A percentile compares a stretch with the other conserved stretches of the same genome.
Conservation (phyloP, 2,329 filamentous ascomycete species). For the Fusarium sp. region DNA sequence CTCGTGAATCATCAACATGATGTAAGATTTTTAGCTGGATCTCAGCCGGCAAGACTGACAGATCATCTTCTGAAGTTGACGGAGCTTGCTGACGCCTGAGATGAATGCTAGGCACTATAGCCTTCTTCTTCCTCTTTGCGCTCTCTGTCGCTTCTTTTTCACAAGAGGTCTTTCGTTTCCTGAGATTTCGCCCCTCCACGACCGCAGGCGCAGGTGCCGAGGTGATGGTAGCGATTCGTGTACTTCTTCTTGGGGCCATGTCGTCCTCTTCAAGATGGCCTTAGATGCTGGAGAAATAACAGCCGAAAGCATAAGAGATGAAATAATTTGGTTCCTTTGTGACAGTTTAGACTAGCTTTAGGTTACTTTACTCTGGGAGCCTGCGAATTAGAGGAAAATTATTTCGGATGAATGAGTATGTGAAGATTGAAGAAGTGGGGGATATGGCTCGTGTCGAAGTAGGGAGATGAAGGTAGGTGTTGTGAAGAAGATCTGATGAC, state of each 20-base stretch:
- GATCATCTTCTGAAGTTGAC: neutral
- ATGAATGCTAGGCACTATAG: neutral
- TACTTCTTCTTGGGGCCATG: neutral
- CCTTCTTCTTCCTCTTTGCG: neutral
- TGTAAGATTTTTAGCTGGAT: neutral
- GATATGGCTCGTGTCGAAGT: neutral
- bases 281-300: too few relatives aligned
- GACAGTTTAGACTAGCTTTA: too few relatives aligned
- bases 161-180: neutral
- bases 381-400: neutral
- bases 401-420: neutral
- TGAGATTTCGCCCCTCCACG: neutral
- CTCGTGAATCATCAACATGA: neutral
- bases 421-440: neutral
- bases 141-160: neutral
- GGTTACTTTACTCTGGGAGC: neutral
- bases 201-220: neutral
- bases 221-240: neutral
- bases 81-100: neutral
- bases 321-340: too few relatives aligned
- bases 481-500: neutral
- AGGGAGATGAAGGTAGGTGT: neutral
- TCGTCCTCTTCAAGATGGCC: neutral
- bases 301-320: too few relatives aligned
- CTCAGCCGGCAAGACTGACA: slow-evolving; percentile 8